Conservation (phyloP, 1,284 basidiomycete species). For the Microbotryomycetes sp. region DNA sequence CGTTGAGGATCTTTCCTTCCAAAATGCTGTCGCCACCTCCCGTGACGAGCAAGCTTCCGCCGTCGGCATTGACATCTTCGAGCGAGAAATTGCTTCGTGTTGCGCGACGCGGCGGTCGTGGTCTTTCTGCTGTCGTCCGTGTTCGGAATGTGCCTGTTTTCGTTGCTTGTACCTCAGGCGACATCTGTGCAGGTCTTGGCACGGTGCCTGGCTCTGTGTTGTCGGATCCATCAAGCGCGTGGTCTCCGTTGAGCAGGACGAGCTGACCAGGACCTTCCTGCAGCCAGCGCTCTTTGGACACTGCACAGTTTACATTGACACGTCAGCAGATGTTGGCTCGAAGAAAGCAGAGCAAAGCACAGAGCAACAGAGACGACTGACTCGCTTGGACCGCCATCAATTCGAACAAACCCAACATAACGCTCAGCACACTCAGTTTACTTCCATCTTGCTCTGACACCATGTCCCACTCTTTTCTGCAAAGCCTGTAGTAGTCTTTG, state of each 20-base stretch:
- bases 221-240: neutral
- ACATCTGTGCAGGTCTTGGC: neutral
- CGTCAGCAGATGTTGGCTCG: neutral
- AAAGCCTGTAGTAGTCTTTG: slow-evolving; percentile 14
- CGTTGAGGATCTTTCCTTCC: slow-evolving; percentile 21
- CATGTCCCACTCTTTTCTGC: slow-evolving; percentile 23
- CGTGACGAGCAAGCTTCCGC: slow-evolving; percentile 21
- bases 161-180: neutral
- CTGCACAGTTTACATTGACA: neutral
- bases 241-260: slow-evolving; percentile 11
- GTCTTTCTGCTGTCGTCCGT: neutral
- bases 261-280: slow-evolving; percentile 14
- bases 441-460: slow-evolving; percentile 21
- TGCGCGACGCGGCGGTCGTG: slow-evolving; percentile 10
- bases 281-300: slow-evolving; percentile 18
- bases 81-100: neutral
- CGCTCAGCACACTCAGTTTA: slow-evolving; percentile 1
- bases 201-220: neutral
- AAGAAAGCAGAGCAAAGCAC: neutral
- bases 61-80: slow-evolving; percentile 9
- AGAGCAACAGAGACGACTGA: neutral
- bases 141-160: neutral
- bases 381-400: slow-evolving; percentile 20
- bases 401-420: slow-evolving; percentile 8
- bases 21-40: slow-evolving; percentile 13